Evolutionary conservation across 2,329 filamentous ascomycete species (phyloP).

Genomic region (Diplodia sapinea): DNA sequence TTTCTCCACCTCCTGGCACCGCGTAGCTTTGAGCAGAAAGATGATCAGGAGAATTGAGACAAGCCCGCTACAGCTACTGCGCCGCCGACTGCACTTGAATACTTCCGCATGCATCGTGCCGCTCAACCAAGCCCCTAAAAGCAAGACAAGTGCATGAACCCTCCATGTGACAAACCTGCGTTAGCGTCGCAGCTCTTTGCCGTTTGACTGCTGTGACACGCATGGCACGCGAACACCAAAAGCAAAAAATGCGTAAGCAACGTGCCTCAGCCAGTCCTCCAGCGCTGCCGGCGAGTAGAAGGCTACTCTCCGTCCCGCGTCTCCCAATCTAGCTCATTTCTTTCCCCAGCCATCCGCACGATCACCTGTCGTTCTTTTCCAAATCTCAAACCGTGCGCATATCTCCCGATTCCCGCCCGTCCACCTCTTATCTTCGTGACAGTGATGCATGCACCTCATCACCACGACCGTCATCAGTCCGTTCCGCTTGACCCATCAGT

Average conservation of each 20-base stretch:
- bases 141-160: neutral
- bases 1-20: too few species aligned
- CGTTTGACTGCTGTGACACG: neutral
- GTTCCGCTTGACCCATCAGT: neutral
- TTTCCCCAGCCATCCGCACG: neutral
- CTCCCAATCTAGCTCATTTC: neutral
- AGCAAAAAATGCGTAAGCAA: neutral
- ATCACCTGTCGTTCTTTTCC: neutral
- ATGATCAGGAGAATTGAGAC: neutral
- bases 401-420: neutral
- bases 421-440: neutral
- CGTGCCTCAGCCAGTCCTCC: neutral
- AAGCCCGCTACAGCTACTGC: neutral
- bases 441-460: neutral
- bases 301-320: too few species aligned
- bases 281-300: too few species aligned
- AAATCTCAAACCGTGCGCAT: neutral
- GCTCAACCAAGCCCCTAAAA: neutral
- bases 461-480: neutral
- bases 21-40: too few species aligned
- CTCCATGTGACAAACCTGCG: constrained; percentile 12
- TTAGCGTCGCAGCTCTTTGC: neutral
- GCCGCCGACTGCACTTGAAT: neutral
- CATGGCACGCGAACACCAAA: neutral
- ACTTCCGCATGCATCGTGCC: neutral